Evolutionary conservation across 148 eudicot genomes (phyloP), one percentile per base, ranked within the genome.

Genomic region (Linanthus parryae): DNA sequence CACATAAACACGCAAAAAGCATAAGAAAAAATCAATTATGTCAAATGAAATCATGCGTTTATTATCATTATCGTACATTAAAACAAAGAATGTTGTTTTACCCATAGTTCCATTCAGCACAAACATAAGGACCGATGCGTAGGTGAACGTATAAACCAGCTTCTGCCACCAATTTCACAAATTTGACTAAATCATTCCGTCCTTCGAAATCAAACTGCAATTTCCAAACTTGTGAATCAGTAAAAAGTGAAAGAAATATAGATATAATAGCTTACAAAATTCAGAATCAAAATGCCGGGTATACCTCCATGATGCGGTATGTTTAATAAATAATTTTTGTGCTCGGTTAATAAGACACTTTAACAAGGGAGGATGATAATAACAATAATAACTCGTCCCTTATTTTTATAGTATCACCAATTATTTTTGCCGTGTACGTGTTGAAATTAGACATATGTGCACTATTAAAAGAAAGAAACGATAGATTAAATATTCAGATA

Each of bases 81-180:
- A 28, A 1, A 1, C 18, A 28, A 1, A 11, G 8, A 15, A 15
- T 12, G 31, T 23, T 14, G 4, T 14, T 23, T 58, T 69, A 90
- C 97, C 97, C 97, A 43, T 85, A 90, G 56, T 85, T 90, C 97
- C 97, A 90, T 66, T 90, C 97, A 31, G 97, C 96, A 44, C 99
- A 92, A 7, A 70, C 94, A 44, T 87, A 87, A 31, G 96, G 96
- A 26, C 96, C 96, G 24, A 92, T 92, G 36, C 99, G 73, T 1
- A 92, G 73, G 66, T 83, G 84, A 54, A 68, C 91, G 63, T 74
- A 92, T 28, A 92, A 67, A 46, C 94, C 96, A 59, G 96, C 94
- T 42, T 81, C 82, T 31, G 54, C 80, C 8, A 84, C 80, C 73
- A 84, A 51, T 63, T 92, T 79, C 39, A 92, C 65, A 41, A 92